phyloP scores from a whole-genome alignment of 352 stramenopile species.

The Globisporangium nagaii region DNA sequence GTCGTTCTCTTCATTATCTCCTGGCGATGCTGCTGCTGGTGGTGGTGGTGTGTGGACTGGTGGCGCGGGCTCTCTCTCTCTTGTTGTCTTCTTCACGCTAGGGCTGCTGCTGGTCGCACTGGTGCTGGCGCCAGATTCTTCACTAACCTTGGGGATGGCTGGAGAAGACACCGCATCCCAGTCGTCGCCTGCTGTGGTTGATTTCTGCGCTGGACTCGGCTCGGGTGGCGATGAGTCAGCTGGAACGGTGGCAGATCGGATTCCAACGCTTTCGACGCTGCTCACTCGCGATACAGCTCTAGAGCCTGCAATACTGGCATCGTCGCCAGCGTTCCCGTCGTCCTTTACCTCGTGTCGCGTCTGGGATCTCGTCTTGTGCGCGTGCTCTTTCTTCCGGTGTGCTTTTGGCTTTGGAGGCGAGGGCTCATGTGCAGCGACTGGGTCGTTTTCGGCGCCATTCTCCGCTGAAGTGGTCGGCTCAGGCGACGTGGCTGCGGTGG shows the following conservation, averaged over 20 bases:
- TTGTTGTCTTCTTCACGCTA: neutral
- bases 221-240: too few species aligned
- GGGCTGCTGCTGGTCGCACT: neutral
- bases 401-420: neutral
- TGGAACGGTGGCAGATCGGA: too few species aligned
- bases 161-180: neutral
- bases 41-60: neutral
- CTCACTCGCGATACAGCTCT: neutral
- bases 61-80: too few species aligned
- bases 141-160: neutral
- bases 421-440: too few species aligned
- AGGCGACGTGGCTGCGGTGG: too few species aligned
- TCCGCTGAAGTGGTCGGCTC: too few species aligned
- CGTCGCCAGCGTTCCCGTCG: neutral
- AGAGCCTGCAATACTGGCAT: neutral
- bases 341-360: too few species aligned
- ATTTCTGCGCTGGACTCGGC: neutral
- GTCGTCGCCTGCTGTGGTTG: neutral
- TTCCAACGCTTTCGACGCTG: neutral
- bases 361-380: too few species aligned
- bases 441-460: too few species aligned
- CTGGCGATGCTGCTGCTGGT: neutral
- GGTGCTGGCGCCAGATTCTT: too few species aligned
- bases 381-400: slow-evolving; percentile 3
- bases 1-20: neutral